Conservation (phyloP, 1,284 basidiomycete species). For the Naganishia sp. region DNA sequence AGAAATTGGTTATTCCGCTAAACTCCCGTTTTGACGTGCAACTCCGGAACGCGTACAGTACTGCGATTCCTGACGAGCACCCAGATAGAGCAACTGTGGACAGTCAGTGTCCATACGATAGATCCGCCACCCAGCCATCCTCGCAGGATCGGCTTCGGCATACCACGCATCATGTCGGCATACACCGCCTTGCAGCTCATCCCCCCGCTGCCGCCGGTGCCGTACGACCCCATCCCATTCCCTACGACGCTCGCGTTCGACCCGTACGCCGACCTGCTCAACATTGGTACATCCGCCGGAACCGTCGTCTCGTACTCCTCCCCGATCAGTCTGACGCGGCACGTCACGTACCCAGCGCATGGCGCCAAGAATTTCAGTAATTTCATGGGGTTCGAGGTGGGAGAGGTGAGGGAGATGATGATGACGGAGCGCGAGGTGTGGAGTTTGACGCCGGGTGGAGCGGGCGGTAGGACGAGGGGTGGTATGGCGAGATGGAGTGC, state of each 20-base stretch:
- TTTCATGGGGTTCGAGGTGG: conserved; percentile 35
- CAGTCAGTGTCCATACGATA: too few relatives aligned
- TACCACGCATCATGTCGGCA: conserved; percentile 8
- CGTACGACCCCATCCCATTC: conserved; percentile 45
- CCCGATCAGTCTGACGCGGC: conserved; percentile 55
- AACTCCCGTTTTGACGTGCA: too few relatives aligned
- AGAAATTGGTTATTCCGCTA: too few relatives aligned
- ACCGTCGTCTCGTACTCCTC: conserved; percentile 72
- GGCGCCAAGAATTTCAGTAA: conserved; percentile 41
- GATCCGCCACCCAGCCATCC: too few relatives aligned
- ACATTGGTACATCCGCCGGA: conserved; percentile 78
- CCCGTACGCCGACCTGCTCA: conserved; percentile 83
- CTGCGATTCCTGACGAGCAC: too few relatives aligned
- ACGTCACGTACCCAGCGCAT: conserved; percentile 68
- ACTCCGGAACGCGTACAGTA: too few relatives aligned
- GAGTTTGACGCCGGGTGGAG: conserved; percentile 51
- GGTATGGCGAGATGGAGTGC: conserved; percentile 53
- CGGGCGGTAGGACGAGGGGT: conserved; percentile 51
- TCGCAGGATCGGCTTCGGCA: neutral
- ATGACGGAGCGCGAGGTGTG: conserved; percentile 73
- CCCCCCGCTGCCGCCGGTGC: conserved; percentile 45
- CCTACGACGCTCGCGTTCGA: conserved; percentile 78
- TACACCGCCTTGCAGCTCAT: conserved; percentile 49
- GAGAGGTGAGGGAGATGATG: conserved; percentile 68
- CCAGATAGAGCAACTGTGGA: too few relatives aligned